These are phyloP conservation scores for Debaryomyces coudertii DNA, from an alignment of 1,139 yeast species.

Conservation along the genomic window DNA sequence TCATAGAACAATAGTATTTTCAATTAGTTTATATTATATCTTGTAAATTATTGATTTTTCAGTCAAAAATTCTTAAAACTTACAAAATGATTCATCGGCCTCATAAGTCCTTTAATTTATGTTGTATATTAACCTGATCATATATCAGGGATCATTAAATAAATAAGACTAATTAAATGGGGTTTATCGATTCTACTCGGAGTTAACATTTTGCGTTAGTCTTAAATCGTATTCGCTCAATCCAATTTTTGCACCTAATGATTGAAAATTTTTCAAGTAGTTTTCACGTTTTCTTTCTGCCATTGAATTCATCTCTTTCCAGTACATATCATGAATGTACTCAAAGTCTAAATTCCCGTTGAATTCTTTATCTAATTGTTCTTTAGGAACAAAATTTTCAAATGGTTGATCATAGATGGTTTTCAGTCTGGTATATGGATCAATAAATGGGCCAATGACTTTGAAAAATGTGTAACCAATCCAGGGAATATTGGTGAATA, in stretches of 20 bases:
- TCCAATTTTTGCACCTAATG: constrained; percentile 74
- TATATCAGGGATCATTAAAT: background rate
- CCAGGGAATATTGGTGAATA: constrained; percentile 91
- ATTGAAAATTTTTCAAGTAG: constrained; percentile 64
- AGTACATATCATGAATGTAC: constrained; percentile 76
- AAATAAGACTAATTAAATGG: background rate
- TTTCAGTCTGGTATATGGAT: constrained; percentile 91
- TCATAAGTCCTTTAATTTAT: background rate
- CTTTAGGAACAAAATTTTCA: constrained; percentile 74
- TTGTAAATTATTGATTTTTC: background rate
- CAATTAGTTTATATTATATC: too few species aligned
- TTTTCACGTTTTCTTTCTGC: constrained; percentile 56
- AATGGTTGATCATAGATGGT: constrained; percentile 89
- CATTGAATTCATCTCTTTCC: constrained; percentile 70
- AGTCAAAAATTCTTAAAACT: background rate
- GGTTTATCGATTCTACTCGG: background rate
- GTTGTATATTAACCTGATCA: background rate
- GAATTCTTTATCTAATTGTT: constrained; percentile 80
- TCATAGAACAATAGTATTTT: too few species aligned
- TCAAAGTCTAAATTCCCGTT: constrained; percentile 85
- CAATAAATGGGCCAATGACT: constrained; percentile 90
- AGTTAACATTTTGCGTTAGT: background rate
- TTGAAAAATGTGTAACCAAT: constrained; percentile 88
- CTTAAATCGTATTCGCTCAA: constrained; percentile 58
- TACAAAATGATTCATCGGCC: background rate